Evolutionary conservation across 2,329 filamentous ascomycete genomes (phyloP), one percentile per base, ranked within the genome.

Genomic region (Alternaria incomplexa): DNA sequence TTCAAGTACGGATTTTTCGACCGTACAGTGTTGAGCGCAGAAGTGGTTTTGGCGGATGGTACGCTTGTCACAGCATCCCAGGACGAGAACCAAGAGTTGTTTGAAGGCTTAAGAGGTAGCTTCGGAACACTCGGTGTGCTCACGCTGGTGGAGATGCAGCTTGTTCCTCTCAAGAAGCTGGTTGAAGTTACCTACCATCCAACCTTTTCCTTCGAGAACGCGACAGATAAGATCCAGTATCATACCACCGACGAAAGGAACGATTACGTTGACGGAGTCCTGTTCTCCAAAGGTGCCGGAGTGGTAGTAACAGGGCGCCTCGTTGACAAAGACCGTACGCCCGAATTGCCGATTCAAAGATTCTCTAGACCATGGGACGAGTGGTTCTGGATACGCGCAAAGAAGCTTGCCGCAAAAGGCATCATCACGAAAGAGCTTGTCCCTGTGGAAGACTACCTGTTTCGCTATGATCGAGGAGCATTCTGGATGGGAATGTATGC

Each of bases 381-480:
- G 2, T 93, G 91, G 91, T 93, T 92, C 76, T 93, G 91, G 66
- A 80, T 92, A 0, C 90, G 91, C 66, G 89, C 86, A 6, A 62
- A 63, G 50, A 63, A 54, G 2, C 56, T 72, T 17, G 59, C 65
- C 1, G 30, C 55, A 3, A 65, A 62, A 15, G 44, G 48, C 8
- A 59, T 53, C 8, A 47, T 69, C 4, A 67, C 66, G 0, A 73
- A 64, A 1, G 84, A 85, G 64, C 68, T 79, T 10, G 81, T 85
- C 0, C 85, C 85, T 0, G 71, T 86, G 1, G 73, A 79, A 12
- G 86, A 88, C 66, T 89, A 89, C 64, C 81, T 89, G 8, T 89
- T 89, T 69, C 83, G 86, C 9, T 88, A 90, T 68, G 88, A 90
- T 70, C 82, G 89, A 3, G 88, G 87, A 11, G 87, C 84, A 0